Evolutionary conservation across 1,284 basidiomycete species (phyloP), one percentile per base, ranked within the genome.

Genomic region (Leccinum pallidistipes): DNA sequence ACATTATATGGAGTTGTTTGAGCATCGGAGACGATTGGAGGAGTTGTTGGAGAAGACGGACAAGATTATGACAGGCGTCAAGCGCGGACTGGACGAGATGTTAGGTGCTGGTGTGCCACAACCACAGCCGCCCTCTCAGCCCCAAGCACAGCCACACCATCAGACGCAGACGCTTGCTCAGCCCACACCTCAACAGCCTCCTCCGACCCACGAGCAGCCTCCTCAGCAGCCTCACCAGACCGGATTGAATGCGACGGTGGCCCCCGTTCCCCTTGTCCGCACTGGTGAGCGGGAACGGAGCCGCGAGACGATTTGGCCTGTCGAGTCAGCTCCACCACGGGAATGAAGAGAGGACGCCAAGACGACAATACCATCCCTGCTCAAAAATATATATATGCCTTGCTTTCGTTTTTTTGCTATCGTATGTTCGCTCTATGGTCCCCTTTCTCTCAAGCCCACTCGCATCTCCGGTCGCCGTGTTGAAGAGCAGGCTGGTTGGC

Each of bases 21-120:
- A 86, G 66, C 82, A 88, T 68, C 83, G 84, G 72, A 77, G 77
- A 68, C 77, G 81, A 68, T 78, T 88, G 74, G 82, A 89, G 74
- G 88, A 90, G 70, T 80, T 92, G 83, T 70, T 91, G 61, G 83
- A 86, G 65, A 83, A 80, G 74, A 92, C 90, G 66, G 88, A 92
- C 58, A 77, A 82, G 71, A 77, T 92, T 77, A 86, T 92, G 80
- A 80, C 77, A 32, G 85, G 85, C 24, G 76, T 92, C 69, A 86
- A 86, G 78, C 81, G 86, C 64, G 87, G 86, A 18, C 78, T 92
- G 64, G 90, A 91, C 60, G 89, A 92, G 71, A 85, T 90, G 81
- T 54, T 64, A 59, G 64, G 57, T 18, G n/a, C 29, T n/a, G n/a
- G 53, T 38, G 62, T 62, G 27, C 62, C 72, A 49, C 72, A 63